Evolutionary conservation across 208 protist genomes (phyloP).

Genomic region (Leishmania gerbilli): DNA sequence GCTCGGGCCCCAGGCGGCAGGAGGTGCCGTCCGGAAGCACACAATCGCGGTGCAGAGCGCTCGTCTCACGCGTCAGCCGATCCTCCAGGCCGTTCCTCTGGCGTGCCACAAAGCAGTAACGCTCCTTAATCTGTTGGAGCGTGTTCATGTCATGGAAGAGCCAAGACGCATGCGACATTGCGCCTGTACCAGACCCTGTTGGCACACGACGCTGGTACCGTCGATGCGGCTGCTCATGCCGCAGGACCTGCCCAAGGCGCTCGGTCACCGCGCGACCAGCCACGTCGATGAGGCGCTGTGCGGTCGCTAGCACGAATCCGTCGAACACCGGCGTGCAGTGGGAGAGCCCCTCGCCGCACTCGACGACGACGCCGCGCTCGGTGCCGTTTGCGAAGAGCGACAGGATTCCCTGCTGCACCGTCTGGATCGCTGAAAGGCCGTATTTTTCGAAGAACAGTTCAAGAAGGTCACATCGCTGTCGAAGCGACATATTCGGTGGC

Average conservation of each 20-base stretch:
- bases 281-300: slow-evolving; percentile 91
- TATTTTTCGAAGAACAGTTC: slow-evolving; percentile 98
- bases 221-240: slow-evolving; percentile 7
- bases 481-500: slow-evolving; percentile 93
- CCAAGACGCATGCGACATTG: background rate
- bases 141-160: slow-evolving; percentile 94
- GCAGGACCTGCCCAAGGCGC: slow-evolving; percentile 94
- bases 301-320: slow-evolving; percentile 77
- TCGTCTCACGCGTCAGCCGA: slow-evolving; percentile 85
- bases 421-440: slow-evolving; percentile 89
- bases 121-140: slow-evolving; percentile 95
- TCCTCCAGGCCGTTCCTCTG: slow-evolving; percentile 57
- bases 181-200: background rate
- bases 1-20: slow-evolving; percentile 93
- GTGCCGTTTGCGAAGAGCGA: slow-evolving; percentile 97
- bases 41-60: slow-evolving; percentile 49
- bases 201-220: background rate
- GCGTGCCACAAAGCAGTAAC: slow-evolving; percentile 83
- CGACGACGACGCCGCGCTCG: slow-evolving; percentile 97
- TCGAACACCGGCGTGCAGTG: slow-evolving; percentile 99
- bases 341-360: slow-evolving; percentile 98
- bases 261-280: slow-evolving; percentile 97
- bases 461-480: slow-evolving; percentile 91
- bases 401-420: slow-evolving; percentile 92
- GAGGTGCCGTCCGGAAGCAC: slow-evolving; percentile 93